A percentile compares a stretch with the other conserved stretches of the same genome.
Conservation (phyloP, 2,329 filamentous ascomycete species). For the Penicillium verrucosum region DNA sequence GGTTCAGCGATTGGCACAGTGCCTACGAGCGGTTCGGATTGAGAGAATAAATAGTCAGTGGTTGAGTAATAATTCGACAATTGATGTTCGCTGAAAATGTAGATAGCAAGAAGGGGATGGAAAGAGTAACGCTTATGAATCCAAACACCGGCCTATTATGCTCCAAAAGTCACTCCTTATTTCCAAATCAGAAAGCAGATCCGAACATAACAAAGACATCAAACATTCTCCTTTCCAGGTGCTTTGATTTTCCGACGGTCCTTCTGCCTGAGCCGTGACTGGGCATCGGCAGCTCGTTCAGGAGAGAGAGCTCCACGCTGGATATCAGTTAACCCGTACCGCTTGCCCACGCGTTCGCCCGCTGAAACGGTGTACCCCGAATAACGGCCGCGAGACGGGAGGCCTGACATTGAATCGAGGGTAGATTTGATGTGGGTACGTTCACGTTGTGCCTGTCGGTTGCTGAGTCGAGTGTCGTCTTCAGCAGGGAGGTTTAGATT, state of each 20-base stretch:
- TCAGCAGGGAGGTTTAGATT: constrained; percentile 23
- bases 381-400: constrained; percentile 14
- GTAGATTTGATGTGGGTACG: constrained; percentile 29
- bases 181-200: not conserved
- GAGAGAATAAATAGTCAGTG: not conserved
- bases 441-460: constrained; percentile 20
- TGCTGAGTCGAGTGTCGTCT: constrained; percentile 16
- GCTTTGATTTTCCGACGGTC: constrained; percentile 23
- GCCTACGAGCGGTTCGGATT: not conserved
- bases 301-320: constrained; percentile 28
- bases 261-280: constrained; percentile 35
- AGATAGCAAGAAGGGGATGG: not conserved
- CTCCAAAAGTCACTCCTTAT: not conserved
- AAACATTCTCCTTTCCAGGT: constrained; percentile 35
- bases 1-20: not conserved
- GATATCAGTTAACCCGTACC: constrained; percentile 21
- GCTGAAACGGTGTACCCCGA: constrained; percentile 19
- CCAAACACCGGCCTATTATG: not conserved
- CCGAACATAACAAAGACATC: not conserved
- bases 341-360: constrained; percentile 22
- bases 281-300: constrained; percentile 35
- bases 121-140: not conserved
- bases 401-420: constrained; percentile 29
- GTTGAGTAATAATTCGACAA: not conserved
- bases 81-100: not conserved